Base-by-base conservation (phyloP, 495 filamentous ascomycete genomes). In the Aeminium ludgeri region DNA sequence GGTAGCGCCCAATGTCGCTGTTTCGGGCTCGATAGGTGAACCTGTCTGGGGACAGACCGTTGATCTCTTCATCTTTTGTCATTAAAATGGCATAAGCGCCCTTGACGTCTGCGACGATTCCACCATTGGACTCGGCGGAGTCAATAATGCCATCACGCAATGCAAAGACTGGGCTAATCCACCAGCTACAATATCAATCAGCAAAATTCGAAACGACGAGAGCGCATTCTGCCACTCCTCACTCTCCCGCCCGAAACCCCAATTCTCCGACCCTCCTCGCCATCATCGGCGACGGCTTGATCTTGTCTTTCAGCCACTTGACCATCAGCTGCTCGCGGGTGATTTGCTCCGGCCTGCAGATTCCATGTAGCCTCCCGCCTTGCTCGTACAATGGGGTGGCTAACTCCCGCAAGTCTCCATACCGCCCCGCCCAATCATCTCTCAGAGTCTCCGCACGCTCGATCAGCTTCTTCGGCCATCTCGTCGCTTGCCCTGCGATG, bases 101-200 rank as follows among this genome's bases (percentile, higher is more conserved):
- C 20, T 48, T 25, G 15, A 40, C 32, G 32, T 63, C 59, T 16
- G 32, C 41, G 27, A 48, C 45, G 27, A 60, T 54, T 10, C 57
- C 57, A 15, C 55, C 54, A 15, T 55, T 42, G 7, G 20, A 12
- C 2, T 43, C 41, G 25, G 16, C 16, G 12, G 40, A 40, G 31
- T 61, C 52, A 30, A 63, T 57, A 20, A 63, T 63, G 42, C 60
- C 60, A 20, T 46, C 57, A 4, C 45, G 51, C 31, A 55, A 54
- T 0, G 60, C 60, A 30, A 63, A 58, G 0, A 59, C 28, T 15
- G 53, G 41, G 33, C 48, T 55, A 31, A 63, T 54, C 60, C 60
- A 63, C 60, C 60, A 63, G 11, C 57, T 59, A 31, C 13, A 32
- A 17, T 15, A 8, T 1, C 10, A 12, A 23, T 45, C 34, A 43